Conservation (phyloP, 371 early-diverging fungal species). For the Enterospora canceri region DNA sequence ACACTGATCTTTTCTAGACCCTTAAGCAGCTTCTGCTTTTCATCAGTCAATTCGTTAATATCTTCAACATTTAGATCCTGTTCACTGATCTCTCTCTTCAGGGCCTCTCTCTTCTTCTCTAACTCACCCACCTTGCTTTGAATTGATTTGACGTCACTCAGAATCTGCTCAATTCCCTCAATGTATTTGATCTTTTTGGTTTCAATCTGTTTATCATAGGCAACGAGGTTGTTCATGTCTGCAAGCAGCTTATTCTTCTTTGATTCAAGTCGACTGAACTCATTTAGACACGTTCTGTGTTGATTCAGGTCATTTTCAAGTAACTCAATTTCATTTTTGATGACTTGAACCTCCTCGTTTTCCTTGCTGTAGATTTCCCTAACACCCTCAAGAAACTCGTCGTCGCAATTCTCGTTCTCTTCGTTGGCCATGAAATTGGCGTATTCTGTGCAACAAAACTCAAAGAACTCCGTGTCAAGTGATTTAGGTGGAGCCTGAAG, state of each 20-base stretch:
- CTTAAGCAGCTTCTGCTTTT: conserved; percentile 55
- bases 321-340: conserved; percentile 10
- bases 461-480: conserved; percentile 43
- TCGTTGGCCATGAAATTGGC: conserved; percentile 51
- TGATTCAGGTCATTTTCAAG: conserved; percentile 1
- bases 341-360: conserved; percentile 18
- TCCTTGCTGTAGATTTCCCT: conserved; percentile 21
- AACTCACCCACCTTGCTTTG: conserved; percentile 35
- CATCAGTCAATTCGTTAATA: conserved; percentile 66
- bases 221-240: conserved; percentile 44
- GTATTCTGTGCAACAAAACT: conserved; percentile 54
- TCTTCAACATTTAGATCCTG: conserved; percentile 68
- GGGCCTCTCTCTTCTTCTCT: conserved; percentile 32
- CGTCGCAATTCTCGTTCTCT: conserved; percentile 38
- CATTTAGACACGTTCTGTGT: background rate
- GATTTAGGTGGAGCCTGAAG: background rate
- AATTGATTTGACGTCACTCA: conserved; percentile 23
- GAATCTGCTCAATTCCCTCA: conserved; percentile 28
- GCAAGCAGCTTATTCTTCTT: conserved; percentile 41
- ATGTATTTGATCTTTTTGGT: conserved; percentile 47
- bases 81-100: conserved; percentile 59
- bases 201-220: conserved; percentile 43
- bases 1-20: conserved; percentile 50
- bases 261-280: conserved; percentile 15
- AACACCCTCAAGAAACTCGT: conserved; percentile 36